Base-by-base conservation (phyloP, 2,329 filamentous ascomycete species). In the Plenodomus tracheiphilus region DNA sequence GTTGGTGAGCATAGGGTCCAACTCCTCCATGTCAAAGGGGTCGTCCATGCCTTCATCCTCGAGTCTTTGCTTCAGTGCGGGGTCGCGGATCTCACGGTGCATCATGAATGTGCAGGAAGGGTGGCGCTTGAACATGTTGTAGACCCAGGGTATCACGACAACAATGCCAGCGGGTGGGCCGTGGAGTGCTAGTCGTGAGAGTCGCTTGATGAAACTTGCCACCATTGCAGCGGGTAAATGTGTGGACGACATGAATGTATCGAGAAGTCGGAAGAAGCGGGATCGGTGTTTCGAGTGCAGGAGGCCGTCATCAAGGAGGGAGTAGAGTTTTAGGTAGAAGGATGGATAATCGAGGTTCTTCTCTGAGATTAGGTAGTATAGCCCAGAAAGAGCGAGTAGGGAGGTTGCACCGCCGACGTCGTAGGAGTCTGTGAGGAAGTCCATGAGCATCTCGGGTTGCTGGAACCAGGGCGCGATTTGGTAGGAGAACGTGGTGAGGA, bases 361-460 rank as follows among this genome's bases (percentile, higher is more conserved):
- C 69, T 94, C 85, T 57, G 89, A 86, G 61, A 99, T 97, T 43
- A 99, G 82, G 70, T 96, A 94, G 76, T 96, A 99, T 39, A 99
- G 86, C 43, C 94, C 94, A 1, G 90, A 95, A 1, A 99, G 79
- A 1, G 95, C 91, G 17, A 97, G 81, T 4, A 99, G 80, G 4
- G 94, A 93, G 40, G 86, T 91, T 13, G 91, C 88, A 38, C 94
- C 94, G 43, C 93, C 91, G 7, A 86, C 78, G 63, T 97, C 82
- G 76, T 96, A 97, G 22, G 87, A 95, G 74, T 94, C 90, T n/a
- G 91, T 96, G 46, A 99, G 77, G 72, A 97, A 99, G 75, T 99
- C 94, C 80, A 96, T 91, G 28, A 99, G 81, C 35, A 96, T 80
- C 66, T 97, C 93, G 1, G 91, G 88, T 53, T 91, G 89, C 40